Evolutionary conservation across 345 rosid genomes (phyloP).

Genomic region (Eucalyptus microcorys): DNA sequence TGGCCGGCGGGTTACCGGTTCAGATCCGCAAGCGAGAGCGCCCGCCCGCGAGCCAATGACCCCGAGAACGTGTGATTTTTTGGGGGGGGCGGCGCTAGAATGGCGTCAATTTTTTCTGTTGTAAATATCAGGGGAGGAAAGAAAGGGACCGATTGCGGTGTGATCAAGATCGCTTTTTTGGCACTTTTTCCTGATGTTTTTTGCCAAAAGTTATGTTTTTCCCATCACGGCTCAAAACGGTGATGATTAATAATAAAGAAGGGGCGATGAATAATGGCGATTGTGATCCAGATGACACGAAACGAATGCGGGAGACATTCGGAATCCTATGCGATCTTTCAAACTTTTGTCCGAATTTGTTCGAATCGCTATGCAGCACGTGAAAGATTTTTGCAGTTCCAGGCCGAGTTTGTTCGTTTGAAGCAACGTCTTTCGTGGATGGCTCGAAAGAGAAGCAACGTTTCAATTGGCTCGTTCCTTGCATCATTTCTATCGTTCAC

Average conservation of each 20-base stretch:
- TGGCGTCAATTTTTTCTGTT: neutral
- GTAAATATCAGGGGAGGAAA: neutral
- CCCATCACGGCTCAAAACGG: neutral
- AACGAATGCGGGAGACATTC: neutral
- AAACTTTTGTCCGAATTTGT: neutral
- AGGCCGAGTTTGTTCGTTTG: neutral
- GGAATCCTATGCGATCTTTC: neutral
- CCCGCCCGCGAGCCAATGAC: neutral
- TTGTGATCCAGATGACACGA: neutral
- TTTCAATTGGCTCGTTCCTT: neutral
- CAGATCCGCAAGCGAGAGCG: conserved; percentile 42
- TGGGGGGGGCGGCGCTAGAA: neutral
- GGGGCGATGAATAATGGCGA: neutral
- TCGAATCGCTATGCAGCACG: neutral
- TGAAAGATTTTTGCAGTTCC: neutral
- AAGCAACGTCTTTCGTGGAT: neutral
- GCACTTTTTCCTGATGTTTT: neutral
- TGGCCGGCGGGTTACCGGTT: conserved; percentile 33
- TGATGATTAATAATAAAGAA: neutral
- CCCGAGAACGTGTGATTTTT: neutral
- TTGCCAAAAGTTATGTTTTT: neutral
- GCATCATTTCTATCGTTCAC: neutral
- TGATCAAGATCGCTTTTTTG: neutral
- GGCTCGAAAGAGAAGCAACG: neutral
- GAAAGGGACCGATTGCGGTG: neutral